Percentiles rank a stretch among this genome's conserved stretches.
phyloP scores from a whole-genome alignment of 225 moss, liverwort and hornwort genomes.

The Sphagnum tenellum region DNA sequence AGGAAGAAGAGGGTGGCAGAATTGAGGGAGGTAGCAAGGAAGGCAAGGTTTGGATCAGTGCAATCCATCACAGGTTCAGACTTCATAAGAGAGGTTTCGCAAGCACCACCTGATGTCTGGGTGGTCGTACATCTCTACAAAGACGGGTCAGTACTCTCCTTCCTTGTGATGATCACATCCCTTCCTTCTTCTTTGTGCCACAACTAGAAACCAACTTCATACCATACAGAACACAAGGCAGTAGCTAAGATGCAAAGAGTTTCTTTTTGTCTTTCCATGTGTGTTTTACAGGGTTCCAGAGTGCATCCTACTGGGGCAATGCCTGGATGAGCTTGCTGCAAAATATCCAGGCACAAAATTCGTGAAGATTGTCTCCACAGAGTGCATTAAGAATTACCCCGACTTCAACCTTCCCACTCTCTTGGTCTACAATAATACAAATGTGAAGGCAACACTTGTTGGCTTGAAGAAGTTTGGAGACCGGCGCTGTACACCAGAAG shows the following conservation, averaged over 20 bases:
- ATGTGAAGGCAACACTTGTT: constrained; percentile 86
- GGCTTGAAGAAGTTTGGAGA: constrained; percentile 89
- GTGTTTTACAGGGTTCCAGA: constrained; percentile 46
- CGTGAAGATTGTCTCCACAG: constrained; percentile 94
- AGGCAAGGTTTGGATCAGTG: constrained; percentile 81
- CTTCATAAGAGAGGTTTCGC: constrained; percentile 92
- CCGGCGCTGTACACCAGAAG: constrained; percentile 76
- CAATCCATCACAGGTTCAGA: constrained; percentile 75
- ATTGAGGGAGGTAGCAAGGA: constrained; percentile 60
- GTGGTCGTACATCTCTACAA: constrained; percentile 96
- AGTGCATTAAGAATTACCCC: constrained; percentile 93
- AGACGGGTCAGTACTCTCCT: constrained; percentile 64
- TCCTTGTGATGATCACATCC: background rate
- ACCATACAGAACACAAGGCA: no score
- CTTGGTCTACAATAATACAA: constrained; percentile 81
- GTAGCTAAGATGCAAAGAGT: no score
- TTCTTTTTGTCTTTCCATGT: no score
- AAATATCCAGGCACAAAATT: constrained; percentile 97
- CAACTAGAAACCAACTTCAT: background rate
- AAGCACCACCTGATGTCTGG: constrained; percentile 93
- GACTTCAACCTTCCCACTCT: constrained; percentile 91
- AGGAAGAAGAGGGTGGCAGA: constrained; percentile 90
- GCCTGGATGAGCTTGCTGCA: constrained; percentile 68
- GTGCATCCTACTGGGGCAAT: constrained; percentile 71
- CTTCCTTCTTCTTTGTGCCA: background rate